A percentile compares a stretch with the other conserved stretches of the same genome.
Evolutionary conservation across 2,329 filamentous ascomycete species (phyloP).

Genomic region (Colletotrichum gigasporum): DNA sequence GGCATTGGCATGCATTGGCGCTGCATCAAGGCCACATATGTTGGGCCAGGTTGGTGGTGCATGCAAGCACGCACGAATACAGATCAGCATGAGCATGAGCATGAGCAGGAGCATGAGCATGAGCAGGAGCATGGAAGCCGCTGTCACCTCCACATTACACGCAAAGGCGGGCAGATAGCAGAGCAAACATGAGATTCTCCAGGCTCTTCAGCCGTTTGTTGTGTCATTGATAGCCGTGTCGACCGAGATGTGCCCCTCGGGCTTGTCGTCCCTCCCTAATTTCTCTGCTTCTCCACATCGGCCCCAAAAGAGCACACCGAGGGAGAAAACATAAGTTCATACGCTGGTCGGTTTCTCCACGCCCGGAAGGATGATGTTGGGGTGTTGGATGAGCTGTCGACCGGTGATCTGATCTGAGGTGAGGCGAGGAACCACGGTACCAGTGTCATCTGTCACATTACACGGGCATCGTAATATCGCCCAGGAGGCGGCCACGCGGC

Average conservation of each 20-base stretch:
- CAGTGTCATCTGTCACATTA: background rate
- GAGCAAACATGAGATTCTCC: conserved; percentile 2
- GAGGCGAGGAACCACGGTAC: background rate
- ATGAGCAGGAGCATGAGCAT: too few relatives aligned
- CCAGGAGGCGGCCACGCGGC: background rate
- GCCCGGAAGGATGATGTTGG: too few relatives aligned
- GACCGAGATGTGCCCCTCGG: background rate
- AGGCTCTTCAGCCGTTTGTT: background rate
- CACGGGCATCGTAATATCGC: background rate
- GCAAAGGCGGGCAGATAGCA: background rate
- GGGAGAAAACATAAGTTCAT: too few relatives aligned
- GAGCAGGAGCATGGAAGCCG: too few relatives aligned
- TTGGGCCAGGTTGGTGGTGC: background rate
- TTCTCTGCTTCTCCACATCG: too few relatives aligned
- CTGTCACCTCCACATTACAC: background rate
- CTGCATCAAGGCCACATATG: background rate
- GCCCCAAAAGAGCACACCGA: too few relatives aligned
- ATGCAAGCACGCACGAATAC: too few relatives aligned
- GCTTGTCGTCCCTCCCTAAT: background rate
- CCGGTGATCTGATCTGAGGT: conserved; percentile 9
- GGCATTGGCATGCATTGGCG: conserved; percentile 17
- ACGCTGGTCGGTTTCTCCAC: too few relatives aligned
- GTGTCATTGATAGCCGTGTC: background rate
- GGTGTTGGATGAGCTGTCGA: too few relatives aligned
- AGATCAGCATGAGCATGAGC: too few relatives aligned